Conservation (phyloP, 2,329 filamentous ascomycete genomes). For the Fusarium agapanthi region DNA sequence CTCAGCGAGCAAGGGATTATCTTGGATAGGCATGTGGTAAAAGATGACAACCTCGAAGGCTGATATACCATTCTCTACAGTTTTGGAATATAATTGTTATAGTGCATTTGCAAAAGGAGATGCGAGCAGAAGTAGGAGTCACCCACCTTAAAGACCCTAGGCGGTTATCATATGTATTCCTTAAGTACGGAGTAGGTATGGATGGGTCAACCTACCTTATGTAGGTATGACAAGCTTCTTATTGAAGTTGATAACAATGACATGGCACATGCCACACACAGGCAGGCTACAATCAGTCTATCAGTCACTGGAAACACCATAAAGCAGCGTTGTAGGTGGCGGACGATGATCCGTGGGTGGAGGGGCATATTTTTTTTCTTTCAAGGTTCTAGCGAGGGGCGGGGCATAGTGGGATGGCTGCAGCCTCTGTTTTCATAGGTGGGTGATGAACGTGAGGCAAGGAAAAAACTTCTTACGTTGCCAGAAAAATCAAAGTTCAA, state of each 20-base stretch:
- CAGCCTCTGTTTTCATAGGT: not conserved
- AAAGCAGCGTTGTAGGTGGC: slow-evolving; percentile 17
- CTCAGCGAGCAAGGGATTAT: not conserved
- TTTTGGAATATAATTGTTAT: not conserved
- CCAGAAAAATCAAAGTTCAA: not conserved
- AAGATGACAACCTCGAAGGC: not conserved
- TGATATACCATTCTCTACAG: not conserved
- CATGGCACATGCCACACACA: slow-evolving; percentile 1
- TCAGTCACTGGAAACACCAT: slow-evolving; percentile 16
- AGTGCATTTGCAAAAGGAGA: not conserved
- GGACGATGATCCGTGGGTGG: slow-evolving; percentile 20
- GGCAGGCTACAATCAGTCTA: not conserved
- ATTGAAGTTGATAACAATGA: not conserved
- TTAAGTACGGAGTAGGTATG: not conserved
- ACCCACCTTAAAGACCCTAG: not conserved
- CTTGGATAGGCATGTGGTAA: not conserved
- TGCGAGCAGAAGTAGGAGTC: not conserved
- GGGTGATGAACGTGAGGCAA: not conserved
- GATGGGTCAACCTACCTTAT: not conserved
- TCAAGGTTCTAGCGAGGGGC: not conserved
- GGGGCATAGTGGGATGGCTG: slow-evolving; percentile 19
- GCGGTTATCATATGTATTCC: not conserved
- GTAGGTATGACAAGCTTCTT: not conserved
- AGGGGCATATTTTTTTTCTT: slow-evolving; percentile 16
- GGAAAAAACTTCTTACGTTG: not conserved